These are phyloP conservation scores for Fraxinus ornus DNA, from an alignment of 305 asterid genomes.

Conservation along the genomic window DNA sequence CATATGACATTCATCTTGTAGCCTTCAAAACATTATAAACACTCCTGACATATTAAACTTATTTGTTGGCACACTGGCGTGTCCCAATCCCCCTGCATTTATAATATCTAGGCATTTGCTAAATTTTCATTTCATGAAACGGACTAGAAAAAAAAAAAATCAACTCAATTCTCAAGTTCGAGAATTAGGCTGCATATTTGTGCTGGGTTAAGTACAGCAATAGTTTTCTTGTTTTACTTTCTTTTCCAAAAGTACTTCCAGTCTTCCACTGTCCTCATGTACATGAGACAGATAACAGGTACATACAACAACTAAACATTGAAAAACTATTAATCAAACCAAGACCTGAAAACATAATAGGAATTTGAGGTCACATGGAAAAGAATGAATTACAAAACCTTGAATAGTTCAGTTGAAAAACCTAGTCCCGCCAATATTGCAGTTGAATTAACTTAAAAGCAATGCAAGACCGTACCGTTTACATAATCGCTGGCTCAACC, in stretches of 20 bases:
- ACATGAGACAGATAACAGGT: neutral
- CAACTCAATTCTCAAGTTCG: neutral
- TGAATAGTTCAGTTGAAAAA: neutral
- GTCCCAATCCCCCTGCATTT: neutral
- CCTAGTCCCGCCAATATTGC: neutral
- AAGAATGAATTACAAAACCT: neutral
- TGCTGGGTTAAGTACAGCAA: neutral
- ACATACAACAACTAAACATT: neutral
- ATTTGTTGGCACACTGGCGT: neutral
- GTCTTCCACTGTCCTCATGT: neutral
- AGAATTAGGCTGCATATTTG: neutral
- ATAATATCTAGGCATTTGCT: neutral
- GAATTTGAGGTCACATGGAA: neutral
- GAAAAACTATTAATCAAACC: neutral
- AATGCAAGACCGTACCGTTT: neutral
- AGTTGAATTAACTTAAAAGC: neutral
- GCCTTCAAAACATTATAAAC: neutral
- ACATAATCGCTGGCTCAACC: neutral
- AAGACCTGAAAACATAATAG: neutral
- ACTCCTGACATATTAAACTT: neutral
- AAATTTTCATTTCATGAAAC: neutral
- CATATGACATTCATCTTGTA: neutral
- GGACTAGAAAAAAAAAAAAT: neutral
- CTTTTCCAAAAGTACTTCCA: neutral
- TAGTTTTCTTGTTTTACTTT: neutral